Evolutionary conservation across 2,329 filamentous ascomycete species (phyloP).

Genomic region (Podosphaera leucotricha): DNA sequence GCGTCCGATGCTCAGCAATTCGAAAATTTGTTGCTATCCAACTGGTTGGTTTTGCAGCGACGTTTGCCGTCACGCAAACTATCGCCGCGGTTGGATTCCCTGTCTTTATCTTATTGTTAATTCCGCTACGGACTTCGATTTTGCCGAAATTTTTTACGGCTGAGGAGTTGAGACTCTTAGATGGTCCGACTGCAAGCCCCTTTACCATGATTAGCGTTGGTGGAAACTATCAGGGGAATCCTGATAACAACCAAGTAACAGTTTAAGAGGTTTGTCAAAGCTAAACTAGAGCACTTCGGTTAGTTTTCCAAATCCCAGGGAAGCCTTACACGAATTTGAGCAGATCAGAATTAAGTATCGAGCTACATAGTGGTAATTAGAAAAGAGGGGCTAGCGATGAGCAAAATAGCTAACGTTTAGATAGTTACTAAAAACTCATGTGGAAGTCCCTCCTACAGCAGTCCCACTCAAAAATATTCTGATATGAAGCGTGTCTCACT

Average conservation of each 20-base stretch:
- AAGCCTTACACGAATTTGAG: neutral
- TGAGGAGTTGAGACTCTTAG: constrained; percentile 17
- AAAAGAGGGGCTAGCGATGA: neutral
- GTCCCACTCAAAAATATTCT: neutral
- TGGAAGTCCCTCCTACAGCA: neutral
- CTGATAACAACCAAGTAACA: neutral
- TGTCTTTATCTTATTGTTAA: constrained; percentile 11
- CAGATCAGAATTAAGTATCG: neutral
- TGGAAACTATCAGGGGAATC: constrained; percentile 8
- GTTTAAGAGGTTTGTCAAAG: neutral
- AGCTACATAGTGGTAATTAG: neutral
- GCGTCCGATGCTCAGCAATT: constrained; percentile 38
- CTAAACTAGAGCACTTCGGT: neutral
- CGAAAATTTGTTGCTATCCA: constrained; percentile 50
- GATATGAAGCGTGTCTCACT: neutral
- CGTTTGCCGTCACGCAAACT: constrained; percentile 65
- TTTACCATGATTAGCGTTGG: constrained; percentile 15
- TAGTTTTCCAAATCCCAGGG: neutral
- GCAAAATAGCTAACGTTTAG: neutral
- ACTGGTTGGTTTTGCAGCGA: constrained; percentile 47
- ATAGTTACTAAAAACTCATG: neutral
- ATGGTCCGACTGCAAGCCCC: constrained; percentile 43
- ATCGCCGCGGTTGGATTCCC: constrained; percentile 66
- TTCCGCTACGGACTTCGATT: constrained; percentile 18
- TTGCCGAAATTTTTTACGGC: constrained; percentile 12